Evolutionary conservation across 2,329 filamentous ascomycete species (phyloP).

Genomic region (Biscogniauxia marginata): DNA sequence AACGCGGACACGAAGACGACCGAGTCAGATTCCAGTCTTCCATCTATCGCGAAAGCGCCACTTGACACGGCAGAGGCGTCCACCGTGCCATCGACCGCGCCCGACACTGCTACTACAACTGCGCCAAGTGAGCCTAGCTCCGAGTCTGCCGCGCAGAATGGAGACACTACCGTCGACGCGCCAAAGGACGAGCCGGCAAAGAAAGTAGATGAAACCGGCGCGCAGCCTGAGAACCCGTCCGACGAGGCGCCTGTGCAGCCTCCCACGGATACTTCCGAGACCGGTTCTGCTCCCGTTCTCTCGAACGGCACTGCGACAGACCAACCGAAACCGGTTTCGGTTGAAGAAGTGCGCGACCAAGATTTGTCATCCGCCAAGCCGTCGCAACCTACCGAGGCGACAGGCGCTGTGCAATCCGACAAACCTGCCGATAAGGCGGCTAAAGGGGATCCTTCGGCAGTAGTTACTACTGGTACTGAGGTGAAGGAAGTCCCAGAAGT

Average conservation of each 20-base stretch:
- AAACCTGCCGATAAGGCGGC: slow-evolving; percentile 20
- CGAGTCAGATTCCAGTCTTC: slow-evolving; percentile 18
- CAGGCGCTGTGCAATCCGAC: slow-evolving; percentile 15
- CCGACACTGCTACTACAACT: slow-evolving; percentile 6
- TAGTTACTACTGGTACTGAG: slow-evolving; percentile 4
- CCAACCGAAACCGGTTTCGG: slow-evolving; percentile 27
- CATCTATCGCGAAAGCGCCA: slow-evolving; percentile 23
- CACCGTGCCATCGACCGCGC: slow-evolving; percentile 15
- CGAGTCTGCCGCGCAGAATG: slow-evolving; percentile 15
- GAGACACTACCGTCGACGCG: slow-evolving; percentile 10
- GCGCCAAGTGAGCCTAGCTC: slow-evolving; percentile 10
- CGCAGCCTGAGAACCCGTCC: slow-evolving; percentile 25
- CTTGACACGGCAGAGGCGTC: slow-evolving; percentile 20
- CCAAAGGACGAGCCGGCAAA: slow-evolving; percentile 22
- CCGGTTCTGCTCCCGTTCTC: slow-evolving; percentile 10
- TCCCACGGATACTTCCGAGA: slow-evolving; percentile 11
- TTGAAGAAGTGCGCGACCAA: slow-evolving; percentile 30
- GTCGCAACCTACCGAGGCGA: slow-evolving; percentile 11
- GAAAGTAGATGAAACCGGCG: slow-evolving; percentile 19
- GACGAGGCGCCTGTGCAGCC: slow-evolving; percentile 13
- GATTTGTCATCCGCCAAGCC: slow-evolving; percentile 20
- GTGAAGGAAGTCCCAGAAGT: slow-evolving; percentile 6
- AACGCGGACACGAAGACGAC: slow-evolving; percentile 20
- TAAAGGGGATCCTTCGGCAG: slow-evolving; percentile 13
- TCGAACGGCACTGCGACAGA: slow-evolving; percentile 22